Evolutionary conservation across 2,329 filamentous ascomycete species (phyloP), one percentile per base, ranked within the genome.

Genomic region (Capronia coronata): DNA sequence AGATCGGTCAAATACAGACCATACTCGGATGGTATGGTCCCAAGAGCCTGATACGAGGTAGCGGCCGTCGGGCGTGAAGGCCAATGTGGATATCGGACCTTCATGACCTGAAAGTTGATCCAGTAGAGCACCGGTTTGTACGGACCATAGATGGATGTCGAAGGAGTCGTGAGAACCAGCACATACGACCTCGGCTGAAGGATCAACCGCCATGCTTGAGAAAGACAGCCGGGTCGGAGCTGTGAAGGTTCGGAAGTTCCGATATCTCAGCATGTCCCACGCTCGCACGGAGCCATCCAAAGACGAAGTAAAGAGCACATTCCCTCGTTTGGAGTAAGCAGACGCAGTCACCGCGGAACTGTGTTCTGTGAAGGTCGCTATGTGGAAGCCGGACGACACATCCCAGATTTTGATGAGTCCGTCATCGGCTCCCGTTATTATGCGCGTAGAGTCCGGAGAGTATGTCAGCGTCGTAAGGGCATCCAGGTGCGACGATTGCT

Each of bases 321-420:
- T 97, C 55, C 93, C 93, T 65, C 89, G 85, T 70, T 93, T 95
- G 1, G 93, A 85, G 68, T 97, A 97, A 61, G 96, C 85, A 67
- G 90, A 96, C 1, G 88, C 70, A 9, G 91, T 97, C 2, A 98
- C 89, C 47, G 88, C 90, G 58, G 88, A 91, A 1, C 87, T 90
- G 67, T 98, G 93, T 67, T 98, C 94, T 0, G 91, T 96, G 62
- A 98, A 98, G 0, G 93, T 98, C 23, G 97, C 91, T 29, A 97
- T 87, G 63, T 93, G 98, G 71, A 98, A 98, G 0, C 94, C 93
- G 0, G 93, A 96, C 50, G 87, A 86, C 23, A 91, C 84, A 66
- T 98, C 93, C 93, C 93, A 98, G 27, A 98, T 87, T 67, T 98
- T 98, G 67, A 98, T 86, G 70, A 97, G 97, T 45, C 93, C 93